Percentiles rank a stretch among this genome's conserved stretches.
phyloP scores from a whole-genome alignment of 768 basidiomycete species.

The Kondoa malvinella region DNA sequence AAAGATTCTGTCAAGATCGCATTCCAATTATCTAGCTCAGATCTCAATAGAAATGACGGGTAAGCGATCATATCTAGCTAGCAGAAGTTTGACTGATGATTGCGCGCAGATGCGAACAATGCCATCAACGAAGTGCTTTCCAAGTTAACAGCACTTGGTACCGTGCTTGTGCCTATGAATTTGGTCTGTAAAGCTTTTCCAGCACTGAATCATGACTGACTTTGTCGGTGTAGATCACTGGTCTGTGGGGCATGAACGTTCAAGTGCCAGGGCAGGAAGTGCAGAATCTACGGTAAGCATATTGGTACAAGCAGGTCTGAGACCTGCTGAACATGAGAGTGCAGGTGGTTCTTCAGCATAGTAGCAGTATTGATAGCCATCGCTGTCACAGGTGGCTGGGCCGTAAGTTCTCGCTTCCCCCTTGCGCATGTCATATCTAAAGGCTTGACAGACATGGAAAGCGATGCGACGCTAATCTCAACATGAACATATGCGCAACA shows the following conservation, averaged over 20 bases:
- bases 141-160: conserved; percentile 92
- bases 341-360: conserved; percentile 54
- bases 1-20: conserved; percentile 94
- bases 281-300: conserved; percentile 15
- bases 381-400: conserved; percentile 37
- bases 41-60: conserved; percentile 97
- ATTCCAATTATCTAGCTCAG: conserved; percentile 97
- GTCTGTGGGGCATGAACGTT: conserved; percentile 81
- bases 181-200: not conserved
- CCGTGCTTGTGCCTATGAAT: conserved; percentile 78
- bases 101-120: conserved; percentile 66
- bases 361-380: conserved; percentile 63
- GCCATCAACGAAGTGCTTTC: conserved; percentile 98
- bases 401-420: no score
- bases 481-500: no score
- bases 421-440: no score
- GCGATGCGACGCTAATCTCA: not conserved
- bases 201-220: conserved; percentile 11
- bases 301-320: no score
- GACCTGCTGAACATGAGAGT: no score
- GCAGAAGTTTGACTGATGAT: not conserved
- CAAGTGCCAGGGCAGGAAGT: conserved; percentile 75
- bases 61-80: not conserved
- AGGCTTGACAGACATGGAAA: not conserved
- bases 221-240: conserved; percentile 49